Evolutionary conservation across 2,329 filamentous ascomycete genomes (phyloP), one percentile per base, ranked within the genome.

Genomic region (Tolypocladium tundrense): DNA sequence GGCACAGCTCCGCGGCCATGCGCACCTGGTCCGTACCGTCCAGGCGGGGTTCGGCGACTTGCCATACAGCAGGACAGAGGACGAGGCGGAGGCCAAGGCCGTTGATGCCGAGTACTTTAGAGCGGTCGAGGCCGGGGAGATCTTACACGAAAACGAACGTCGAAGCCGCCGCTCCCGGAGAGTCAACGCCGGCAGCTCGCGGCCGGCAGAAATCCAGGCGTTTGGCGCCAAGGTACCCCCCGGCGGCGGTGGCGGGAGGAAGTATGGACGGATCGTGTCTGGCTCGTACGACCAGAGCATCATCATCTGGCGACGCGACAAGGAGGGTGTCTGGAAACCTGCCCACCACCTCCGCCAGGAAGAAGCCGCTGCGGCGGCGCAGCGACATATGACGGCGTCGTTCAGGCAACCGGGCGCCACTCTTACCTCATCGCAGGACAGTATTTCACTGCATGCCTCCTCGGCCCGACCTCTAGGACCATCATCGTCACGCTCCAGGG

Each of bases 281-380:
- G 94, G 94, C 2, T 96, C 91, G 0, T 99, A 99, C 65, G 94
- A 99, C 65, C 91, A 96, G 74, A 92, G 86, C 13, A 91, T 99
- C 64, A 92, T 97, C 63, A 90, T 99, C 58, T 99, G 94, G 94
- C 88, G 89, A 64, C 87, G 90, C 60, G 88, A 95, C 62, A 83
- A 85, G 63, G 86, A 94, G 63, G 92, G 92, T 2, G 83, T 88
- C 33, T 97, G 94, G 92, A 86, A 86, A 63, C 84, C 87, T 57
- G 85, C 85, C 40, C 89, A 93, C 63, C 83, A 84, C 51, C 78
- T 96, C 11, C 81, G 85, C 43, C 90, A 95, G 69, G 87, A 89
- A 67, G 86, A 90, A 59, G 87, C 85, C 2, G 80, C 83, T 0
- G 71, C 75, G 1, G 76, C 80, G 19, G 83, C 83, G 16, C 71